Conservation (phyloP, 345 rosid species). For the Hirschfeldia incana region DNA sequence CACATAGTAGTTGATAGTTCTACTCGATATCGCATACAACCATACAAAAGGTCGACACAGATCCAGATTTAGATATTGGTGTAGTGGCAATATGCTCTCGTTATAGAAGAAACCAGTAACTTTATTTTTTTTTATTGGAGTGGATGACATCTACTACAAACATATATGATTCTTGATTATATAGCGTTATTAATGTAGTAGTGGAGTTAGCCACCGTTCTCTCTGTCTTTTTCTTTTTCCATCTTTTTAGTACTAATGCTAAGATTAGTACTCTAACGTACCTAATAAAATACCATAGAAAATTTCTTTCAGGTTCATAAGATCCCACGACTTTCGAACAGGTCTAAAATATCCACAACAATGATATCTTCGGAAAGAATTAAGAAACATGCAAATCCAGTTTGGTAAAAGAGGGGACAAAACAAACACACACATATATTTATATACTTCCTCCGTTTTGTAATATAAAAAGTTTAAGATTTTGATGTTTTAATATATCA, state of each 20-base stretch:
- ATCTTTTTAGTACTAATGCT: not conserved
- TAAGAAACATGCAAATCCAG: not conserved
- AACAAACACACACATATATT: not conserved
- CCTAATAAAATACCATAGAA: not conserved
- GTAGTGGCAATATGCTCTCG: slow-evolving; percentile 19
- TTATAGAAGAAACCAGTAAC: not conserved
- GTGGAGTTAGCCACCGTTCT: slow-evolving; percentile 37
- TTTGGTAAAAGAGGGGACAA: not conserved
- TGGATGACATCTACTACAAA: slow-evolving; percentile 26
- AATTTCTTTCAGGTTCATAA: not conserved
- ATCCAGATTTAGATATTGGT: slow-evolving; percentile 44
- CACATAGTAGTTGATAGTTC: not conserved
- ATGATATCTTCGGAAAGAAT: not conserved
- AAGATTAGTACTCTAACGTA: not conserved
- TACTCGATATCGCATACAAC: slow-evolving; percentile 20
- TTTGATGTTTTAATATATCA: too few relatives aligned
- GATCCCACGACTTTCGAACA: not conserved
- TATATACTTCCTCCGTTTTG: too few relatives aligned
- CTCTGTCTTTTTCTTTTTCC: slow-evolving; percentile 2
- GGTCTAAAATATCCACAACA: not conserved
- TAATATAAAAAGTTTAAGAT: too few relatives aligned
- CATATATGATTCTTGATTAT: slow-evolving; percentile 13
- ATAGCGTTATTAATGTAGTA: not conserved
- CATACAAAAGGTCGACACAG: slow-evolving; percentile 34
- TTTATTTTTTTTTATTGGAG: slow-evolving; percentile 12